Conservation (phyloP, 768 basidiomycete genomes). For the Leccinellum rugosiceps region DNA sequence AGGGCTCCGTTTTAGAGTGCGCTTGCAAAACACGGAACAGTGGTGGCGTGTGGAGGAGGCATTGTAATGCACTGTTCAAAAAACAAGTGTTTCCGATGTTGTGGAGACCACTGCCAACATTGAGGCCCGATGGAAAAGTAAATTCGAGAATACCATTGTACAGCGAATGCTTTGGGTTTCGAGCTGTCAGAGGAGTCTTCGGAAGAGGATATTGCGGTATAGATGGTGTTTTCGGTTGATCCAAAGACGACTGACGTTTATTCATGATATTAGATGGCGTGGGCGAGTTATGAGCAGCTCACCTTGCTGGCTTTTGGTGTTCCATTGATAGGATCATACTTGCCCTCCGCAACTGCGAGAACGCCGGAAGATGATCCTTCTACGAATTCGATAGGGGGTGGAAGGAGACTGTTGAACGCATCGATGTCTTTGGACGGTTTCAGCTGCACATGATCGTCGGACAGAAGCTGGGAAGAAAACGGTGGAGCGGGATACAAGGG, state of each 20-base stretch:
- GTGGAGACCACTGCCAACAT: conserved; percentile 60
- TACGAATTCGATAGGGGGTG: conserved; percentile 78
- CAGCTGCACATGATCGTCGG: conserved; percentile 55
- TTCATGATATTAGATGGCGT: conserved; percentile 1
- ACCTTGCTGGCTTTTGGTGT: conserved; percentile 56
- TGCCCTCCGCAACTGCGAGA: conserved; percentile 66
- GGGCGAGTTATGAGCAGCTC: conserved; percentile 18
- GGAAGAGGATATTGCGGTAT: conserved; percentile 26
- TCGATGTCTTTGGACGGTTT: conserved; percentile 70
- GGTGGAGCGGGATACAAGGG: conserved; percentile 54
- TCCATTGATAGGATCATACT: conserved; percentile 79
- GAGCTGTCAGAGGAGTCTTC: conserved; percentile 26
- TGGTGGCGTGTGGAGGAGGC: conserved; percentile 88
- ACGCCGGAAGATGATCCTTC: conserved; percentile 81
- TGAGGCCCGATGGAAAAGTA: conserved; percentile 54
- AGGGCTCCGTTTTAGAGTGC: conserved; percentile 50
- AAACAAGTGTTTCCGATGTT: conserved; percentile 97
- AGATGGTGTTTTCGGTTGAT: conserved; percentile 23
- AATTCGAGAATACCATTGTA: conserved; percentile 55
- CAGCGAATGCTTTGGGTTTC: conserved; percentile 38
- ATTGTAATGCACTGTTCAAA: conserved; percentile 91
- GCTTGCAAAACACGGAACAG: conserved; percentile 59
- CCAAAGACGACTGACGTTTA: conserved; percentile 10
- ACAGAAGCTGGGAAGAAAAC: conserved; percentile 47
- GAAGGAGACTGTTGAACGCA: conserved; percentile 73